Base-by-base conservation (phyloP, 768 basidiomycete species). In the Amanita muscaria region DNA sequence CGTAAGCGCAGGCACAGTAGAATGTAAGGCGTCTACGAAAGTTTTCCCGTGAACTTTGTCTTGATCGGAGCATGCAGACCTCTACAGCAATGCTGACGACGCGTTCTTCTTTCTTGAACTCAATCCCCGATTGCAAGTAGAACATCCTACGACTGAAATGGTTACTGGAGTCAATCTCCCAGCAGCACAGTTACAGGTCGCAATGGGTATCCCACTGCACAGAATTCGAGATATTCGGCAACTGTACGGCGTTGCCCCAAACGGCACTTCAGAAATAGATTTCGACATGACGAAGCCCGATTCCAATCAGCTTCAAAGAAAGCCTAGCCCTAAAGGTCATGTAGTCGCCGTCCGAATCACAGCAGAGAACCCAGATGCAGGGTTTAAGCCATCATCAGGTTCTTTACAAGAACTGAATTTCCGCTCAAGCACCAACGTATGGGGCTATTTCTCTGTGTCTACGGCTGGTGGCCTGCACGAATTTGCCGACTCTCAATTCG, bases 101-200 rank as follows among this genome's bases (percentile, higher is more conserved):
- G 77, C 80, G 22, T 99, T 98, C 69, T 90, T 86, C 69, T 99
- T 99, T 77, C 76, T 99, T 51, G 96, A 99, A 64, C 79, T 99
- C 49, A 99, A 99, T 64, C 96, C 96, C 36, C 93, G 96, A 75
- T 83, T 99, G 16, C 96, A 99, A 69, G 96, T 99, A 57, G 96
- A 99, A 68, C 96, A 99, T 63, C 96, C 96, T 8, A 99, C 96
- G 9, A 99, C 96, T 16, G 96, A 99, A 65, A 99, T 98, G 90
- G 96, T 98, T n/a, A 83, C 87, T 3, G 96, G 96, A 8, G 94
- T 97, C 67, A 96, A 97, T 64, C 77, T 99, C 41, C 96, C 96
- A 19, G 92, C 93, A 44, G 88, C 96, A 9, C 96, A 99, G 61
- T 78, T 98, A 37, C 94, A 97, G 62, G 72, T 99, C 51, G 90